A percentile compares a stretch with the other conserved stretches of the same genome.
Conservation (phyloP, 1,284 basidiomycete genomes). For the Melampsora larici-populina region DNA sequence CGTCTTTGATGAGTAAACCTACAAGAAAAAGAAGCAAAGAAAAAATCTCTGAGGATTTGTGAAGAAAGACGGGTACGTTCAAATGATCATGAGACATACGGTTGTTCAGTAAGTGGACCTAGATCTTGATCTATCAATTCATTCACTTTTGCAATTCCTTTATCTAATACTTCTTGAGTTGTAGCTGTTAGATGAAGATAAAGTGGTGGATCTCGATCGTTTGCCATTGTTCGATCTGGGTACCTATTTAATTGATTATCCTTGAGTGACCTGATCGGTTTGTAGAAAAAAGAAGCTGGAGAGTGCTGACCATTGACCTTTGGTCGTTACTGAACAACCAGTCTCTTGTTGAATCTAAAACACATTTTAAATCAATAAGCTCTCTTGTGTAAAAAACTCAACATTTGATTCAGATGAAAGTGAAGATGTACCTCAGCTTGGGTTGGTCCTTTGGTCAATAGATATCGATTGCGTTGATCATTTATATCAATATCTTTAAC, state of each 20-base stretch:
- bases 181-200: conserved; percentile 90
- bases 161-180: conserved; percentile 72
- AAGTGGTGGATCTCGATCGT: conserved; percentile 85
- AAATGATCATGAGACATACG: conserved; percentile 56
- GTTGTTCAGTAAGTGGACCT: conserved; percentile 80
- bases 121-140: conserved; percentile 80
- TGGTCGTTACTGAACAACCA: conserved; percentile 81
- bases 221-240: conserved; percentile 80
- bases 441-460: conserved; percentile 88
- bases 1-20: conserved; percentile 21
- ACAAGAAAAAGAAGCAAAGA: not conserved
- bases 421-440: conserved; percentile 66
- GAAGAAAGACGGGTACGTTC: too few relatives aligned
- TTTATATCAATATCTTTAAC: conserved; percentile 95
- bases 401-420: not conserved
- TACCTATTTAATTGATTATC: conserved; percentile 38
- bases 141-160: conserved; percentile 75
- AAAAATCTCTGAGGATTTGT: too few relatives aligned
- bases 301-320: conserved; percentile 71
- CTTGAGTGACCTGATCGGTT: not conserved
- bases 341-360: conserved; percentile 74
- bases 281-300: not conserved
- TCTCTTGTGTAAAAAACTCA: not conserved
- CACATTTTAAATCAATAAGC: not conserved
- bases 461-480: conserved; percentile 89